Evolutionary conservation across 495 filamentous ascomycete genomes (phyloP).

Genomic region (Apiosordaria backusii): DNA sequence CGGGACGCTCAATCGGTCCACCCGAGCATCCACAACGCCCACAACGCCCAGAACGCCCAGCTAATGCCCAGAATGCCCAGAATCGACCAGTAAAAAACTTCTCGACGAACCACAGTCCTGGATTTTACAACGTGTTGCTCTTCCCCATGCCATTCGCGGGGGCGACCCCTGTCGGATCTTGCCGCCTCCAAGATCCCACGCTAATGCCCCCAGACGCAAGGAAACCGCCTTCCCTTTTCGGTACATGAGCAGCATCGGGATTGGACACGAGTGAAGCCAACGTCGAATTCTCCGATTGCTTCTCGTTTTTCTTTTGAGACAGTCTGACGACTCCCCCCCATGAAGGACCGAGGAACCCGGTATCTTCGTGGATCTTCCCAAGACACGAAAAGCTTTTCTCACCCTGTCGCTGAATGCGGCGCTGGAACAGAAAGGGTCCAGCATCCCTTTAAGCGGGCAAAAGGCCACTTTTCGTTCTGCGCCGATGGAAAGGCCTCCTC

Average conservation of each 20-base stretch:
- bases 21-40: neutral
- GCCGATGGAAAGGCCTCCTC: too few species aligned
- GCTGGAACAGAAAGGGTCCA: neutral
- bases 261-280: neutral
- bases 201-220: slow-evolving; percentile 6
- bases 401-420: neutral
- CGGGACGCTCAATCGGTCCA: neutral
- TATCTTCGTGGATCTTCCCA: neutral
- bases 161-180: slow-evolving; percentile 9
- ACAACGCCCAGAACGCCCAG: slow-evolving; percentile 1
- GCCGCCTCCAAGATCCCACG: neutral
- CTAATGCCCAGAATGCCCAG: neutral
- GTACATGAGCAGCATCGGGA: neutral
- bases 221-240: slow-evolving; percentile 3
- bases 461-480: too few species aligned
- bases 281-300: neutral
- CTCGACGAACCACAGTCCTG: slow-evolving; percentile 16
- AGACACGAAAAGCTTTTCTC: neutral
- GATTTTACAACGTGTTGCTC: slow-evolving; percentile 18
- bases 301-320: neutral
- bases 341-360: neutral
- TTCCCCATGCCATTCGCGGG: slow-evolving; percentile 20
- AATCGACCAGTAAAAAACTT: neutral
- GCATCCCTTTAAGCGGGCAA: too few species aligned
- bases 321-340: neutral